A percentile compares a stretch with the other conserved stretches of the same genome.
Conservation (phyloP, 495 filamentous ascomycete genomes). For the Letharia lupina region DNA sequence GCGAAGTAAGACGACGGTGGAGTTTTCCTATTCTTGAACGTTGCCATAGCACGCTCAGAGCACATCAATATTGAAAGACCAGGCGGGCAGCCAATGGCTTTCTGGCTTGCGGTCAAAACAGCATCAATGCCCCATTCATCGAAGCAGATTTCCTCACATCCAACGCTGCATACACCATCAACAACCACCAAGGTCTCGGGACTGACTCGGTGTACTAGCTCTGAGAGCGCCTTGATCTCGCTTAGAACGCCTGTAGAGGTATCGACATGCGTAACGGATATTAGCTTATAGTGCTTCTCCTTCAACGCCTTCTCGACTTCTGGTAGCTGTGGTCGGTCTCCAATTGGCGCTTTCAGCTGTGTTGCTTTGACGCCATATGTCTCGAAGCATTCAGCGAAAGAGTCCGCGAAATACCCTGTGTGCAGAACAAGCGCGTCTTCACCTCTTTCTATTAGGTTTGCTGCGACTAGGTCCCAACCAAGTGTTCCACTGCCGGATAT, state of each 20-base stretch:
- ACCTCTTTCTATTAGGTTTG: conserved; percentile 78
- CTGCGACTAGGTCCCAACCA: conserved; percentile 90
- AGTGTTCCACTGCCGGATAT: conserved; percentile 91
- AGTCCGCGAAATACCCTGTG: conserved; percentile 95
- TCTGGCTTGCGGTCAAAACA: conserved; percentile 89
- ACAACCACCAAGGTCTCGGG: conserved; percentile 86
- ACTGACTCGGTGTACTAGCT: conserved; percentile 73
- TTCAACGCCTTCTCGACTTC: conserved; percentile 81
- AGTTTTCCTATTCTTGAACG: conserved; percentile 67
- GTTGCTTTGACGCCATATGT: conserved; percentile 86
- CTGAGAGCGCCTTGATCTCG: conserved; percentile 75
- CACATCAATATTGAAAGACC: conserved; percentile 89
- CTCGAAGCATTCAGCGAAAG: conserved; percentile 82
- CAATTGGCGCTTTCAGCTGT: conserved; percentile 80
- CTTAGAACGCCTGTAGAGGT: conserved; percentile 92
- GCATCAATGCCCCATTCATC: conserved; percentile 91
- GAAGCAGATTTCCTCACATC: conserved; percentile 90
- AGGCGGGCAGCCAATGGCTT: conserved; percentile 91
- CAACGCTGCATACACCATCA: conserved; percentile 94
- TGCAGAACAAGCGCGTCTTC: conserved; percentile 90
- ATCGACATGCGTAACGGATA: conserved; percentile 95
- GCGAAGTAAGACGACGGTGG: conserved; percentile 84
- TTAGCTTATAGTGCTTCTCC: conserved; percentile 79
- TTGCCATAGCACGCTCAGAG: conserved; percentile 79
- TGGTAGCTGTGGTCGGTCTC: conserved; percentile 75